Percentiles rank a stretch among this genome's conserved stretches.
These are phyloP conservation scores for Aschersonia sp. DNA, from an alignment of 2,329 filamentous ascomycete genomes.

Conservation along the genomic window DNA sequence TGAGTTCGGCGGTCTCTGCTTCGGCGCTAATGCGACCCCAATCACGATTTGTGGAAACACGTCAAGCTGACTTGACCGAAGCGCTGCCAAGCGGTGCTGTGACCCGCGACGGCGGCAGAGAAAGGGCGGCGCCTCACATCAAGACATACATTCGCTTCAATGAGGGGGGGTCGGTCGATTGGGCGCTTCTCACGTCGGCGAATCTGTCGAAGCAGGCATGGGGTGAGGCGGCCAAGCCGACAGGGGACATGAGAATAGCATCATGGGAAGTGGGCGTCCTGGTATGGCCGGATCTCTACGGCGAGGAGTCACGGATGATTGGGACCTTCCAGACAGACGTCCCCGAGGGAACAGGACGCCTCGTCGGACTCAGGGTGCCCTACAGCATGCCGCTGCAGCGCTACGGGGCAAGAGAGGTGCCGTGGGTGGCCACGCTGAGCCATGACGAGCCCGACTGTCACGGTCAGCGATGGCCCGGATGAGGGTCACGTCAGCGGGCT, in stretches of 20 bases:
- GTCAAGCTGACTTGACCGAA: slow-evolving; percentile 5
- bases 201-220: slow-evolving; percentile 83
- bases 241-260: slow-evolving; percentile 52
- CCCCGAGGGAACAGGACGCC: slow-evolving; percentile 21
- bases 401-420: slow-evolving; percentile 49
- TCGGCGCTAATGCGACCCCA: not conserved
- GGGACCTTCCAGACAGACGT: slow-evolving; percentile 50
- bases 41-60: not conserved
- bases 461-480: slow-evolving; percentile 23
- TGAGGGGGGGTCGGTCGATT: slow-evolving; percentile 46
- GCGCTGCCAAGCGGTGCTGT: slow-evolving; percentile 11
- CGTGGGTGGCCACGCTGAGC: slow-evolving; percentile 58
- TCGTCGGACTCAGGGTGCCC: slow-evolving; percentile 65
- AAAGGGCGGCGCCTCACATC: slow-evolving; percentile 68
- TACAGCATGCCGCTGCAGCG: slow-evolving; percentile 61
- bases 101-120: slow-evolving; percentile 39
- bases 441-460: slow-evolving; percentile 50
- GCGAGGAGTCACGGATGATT: slow-evolving; percentile 43
- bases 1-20: not conserved
- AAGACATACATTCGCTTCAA: slow-evolving; percentile 71
- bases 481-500: not conserved
- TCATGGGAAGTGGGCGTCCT: slow-evolving; percentile 78
- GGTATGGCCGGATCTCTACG: slow-evolving; percentile 56
- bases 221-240: slow-evolving; percentile 48
- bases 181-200: slow-evolving; percentile 82